Conservation (phyloP, 768 basidiomycete species). For the Coprinopsis sp. region DNA sequence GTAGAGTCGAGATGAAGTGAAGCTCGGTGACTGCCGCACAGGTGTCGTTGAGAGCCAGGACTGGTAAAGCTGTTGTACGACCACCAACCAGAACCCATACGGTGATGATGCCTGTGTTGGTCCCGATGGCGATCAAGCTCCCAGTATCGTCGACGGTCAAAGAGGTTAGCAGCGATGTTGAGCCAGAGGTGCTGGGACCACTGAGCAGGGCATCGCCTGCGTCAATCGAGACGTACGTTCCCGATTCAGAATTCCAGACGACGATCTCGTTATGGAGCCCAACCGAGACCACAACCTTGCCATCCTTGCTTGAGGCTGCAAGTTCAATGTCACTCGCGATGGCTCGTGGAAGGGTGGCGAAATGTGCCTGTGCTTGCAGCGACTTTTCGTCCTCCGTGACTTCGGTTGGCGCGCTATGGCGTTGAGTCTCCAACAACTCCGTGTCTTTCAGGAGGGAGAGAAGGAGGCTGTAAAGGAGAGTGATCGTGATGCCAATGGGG, state of each 20-base stretch:
- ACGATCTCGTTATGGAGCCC: slow-evolving; percentile 75
- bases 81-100: slow-evolving; percentile 53
- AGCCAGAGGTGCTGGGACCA: slow-evolving; percentile 42
- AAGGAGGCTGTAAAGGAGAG: slow-evolving; percentile 68
- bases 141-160: slow-evolving; percentile 62
- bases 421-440: slow-evolving; percentile 84
- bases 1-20: slow-evolving; percentile 35
- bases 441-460: slow-evolving; percentile 88
- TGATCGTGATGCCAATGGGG: slow-evolving; percentile 77
- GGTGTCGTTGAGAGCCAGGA: slow-evolving; percentile 37
- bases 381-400: slow-evolving; percentile 23
- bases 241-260: slow-evolving; percentile 54
- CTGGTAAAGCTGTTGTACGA: slow-evolving; percentile 31
- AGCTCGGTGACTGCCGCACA: slow-evolving; percentile 52
- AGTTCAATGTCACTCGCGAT: slow-evolving; percentile 82
- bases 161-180: slow-evolving; percentile 49
- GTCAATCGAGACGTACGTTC: slow-evolving; percentile 43
- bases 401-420: slow-evolving; percentile 51
- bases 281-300: slow-evolving; percentile 62
- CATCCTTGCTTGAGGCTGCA: slow-evolving; percentile 64
- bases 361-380: slow-evolving; percentile 44
- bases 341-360: slow-evolving; percentile 73
- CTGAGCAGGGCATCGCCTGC: slow-evolving; percentile 48
- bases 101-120: slow-evolving; percentile 58
- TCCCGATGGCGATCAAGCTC: slow-evolving; percentile 65